phyloP scores from a whole-genome alignment of 768 basidiomycete species.

The Crassisporium funariophilum region DNA sequence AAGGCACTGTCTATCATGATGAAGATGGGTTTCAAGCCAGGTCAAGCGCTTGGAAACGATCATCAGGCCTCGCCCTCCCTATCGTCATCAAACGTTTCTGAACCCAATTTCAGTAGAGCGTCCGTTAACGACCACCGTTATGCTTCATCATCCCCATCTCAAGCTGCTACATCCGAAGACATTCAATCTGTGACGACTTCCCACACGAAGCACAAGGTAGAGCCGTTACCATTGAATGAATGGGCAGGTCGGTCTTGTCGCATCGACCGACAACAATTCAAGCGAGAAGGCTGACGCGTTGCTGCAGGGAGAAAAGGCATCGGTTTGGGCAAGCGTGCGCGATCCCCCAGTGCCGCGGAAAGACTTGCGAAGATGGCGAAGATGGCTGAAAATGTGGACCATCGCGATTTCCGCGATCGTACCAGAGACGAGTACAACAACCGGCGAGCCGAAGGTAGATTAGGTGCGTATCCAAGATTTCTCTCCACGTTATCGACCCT shows the following conservation, averaged over 20 bases:
- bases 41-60: constrained; percentile 67
- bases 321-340: constrained; percentile 66
- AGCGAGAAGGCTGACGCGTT: constrained; percentile 4
- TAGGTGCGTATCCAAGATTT: constrained; percentile 41
- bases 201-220: constrained; percentile 47
- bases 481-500: constrained; percentile 1
- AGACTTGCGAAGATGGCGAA: constrained; percentile 77
- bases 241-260: constrained; percentile 67
- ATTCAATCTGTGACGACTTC: not conserved
- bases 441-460: constrained; percentile 68
- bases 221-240: constrained; percentile 76
- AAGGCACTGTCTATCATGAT: constrained; percentile 90
- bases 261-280: constrained; percentile 4
- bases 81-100: not conserved
- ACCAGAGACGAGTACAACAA: constrained; percentile 76
- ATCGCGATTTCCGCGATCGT: constrained; percentile 69
- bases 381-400: constrained; percentile 61
- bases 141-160: constrained; percentile 10
- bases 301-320: constrained; percentile 76
- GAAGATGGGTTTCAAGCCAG: constrained; percentile 92
- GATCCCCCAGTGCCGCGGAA: constrained; percentile 64
- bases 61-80: constrained; percentile 4
- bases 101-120: too few relatives aligned
- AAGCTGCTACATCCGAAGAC: not conserved
- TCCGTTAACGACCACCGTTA: too few relatives aligned